Base-by-base conservation (phyloP, 345 rosid species). In the Microcos paniculata region DNA sequence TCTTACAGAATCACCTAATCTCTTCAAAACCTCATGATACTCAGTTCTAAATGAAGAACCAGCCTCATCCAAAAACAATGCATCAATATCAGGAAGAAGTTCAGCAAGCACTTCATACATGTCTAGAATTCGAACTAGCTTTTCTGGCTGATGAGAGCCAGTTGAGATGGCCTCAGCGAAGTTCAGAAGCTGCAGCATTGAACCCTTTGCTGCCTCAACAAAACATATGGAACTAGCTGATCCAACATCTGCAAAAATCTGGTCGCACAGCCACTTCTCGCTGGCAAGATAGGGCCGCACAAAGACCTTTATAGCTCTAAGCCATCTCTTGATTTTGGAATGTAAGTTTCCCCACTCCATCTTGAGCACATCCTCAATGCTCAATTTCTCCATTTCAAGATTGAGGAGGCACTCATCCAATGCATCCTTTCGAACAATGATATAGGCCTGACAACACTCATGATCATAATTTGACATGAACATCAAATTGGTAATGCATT, bases 251-350 rank as follows among this genome's bases (percentile, higher is more conserved):
- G 85, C 90, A 8, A 92, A 92, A 57, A 93, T 86, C 73, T 90
- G 92, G 76, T 81, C 91, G 1, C 77, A 72, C 2, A 95, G 93
- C 75, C 83, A 86, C 76, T 84, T 92, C 82, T 95, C 99, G 11
- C 97, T 90, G 0, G 87, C 80, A 40, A 95, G 94, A 81, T 89
- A 91, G 18, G 88, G 80, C 55, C 91, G 89, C 62, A 95, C 87
- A 31, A 91, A 89, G 24, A 84, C 79, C 81, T 88, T 87, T 82
- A 90, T 80, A 3, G 89, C 93, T 61, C 89, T 80, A 75, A 89
- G 87, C 99, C 99, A 95, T 85, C 88, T 88, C 89, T 86, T 95
- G 87, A 93, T 90, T 85, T 85, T 95, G 48, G 91, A 89, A 80
- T 92, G 85, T 80, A 91, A 70, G 46, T 78, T 80, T 21, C 80